Evolutionary conservation across 2,329 filamentous ascomycete species (phyloP).

Genomic region (Fusarium stilboides): DNA sequence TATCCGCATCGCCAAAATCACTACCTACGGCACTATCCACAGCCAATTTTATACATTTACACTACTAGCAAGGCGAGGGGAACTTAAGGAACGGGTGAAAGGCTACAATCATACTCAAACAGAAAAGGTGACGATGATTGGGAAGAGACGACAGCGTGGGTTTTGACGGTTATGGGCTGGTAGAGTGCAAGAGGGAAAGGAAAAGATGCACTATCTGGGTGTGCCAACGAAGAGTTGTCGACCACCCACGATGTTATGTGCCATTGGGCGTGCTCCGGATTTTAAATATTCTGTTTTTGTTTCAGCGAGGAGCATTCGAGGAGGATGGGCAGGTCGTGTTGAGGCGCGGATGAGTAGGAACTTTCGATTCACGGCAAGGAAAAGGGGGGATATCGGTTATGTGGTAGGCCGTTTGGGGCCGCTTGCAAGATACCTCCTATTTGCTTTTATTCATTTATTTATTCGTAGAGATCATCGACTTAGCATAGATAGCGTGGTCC

Average conservation of each 20-base stretch:
- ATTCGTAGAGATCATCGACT: slow-evolving; percentile 20
- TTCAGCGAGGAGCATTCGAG: slow-evolving; percentile 44
- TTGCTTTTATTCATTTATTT: slow-evolving; percentile 27
- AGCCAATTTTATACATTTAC: neutral
- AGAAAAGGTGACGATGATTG: neutral
- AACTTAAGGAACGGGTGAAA: neutral
- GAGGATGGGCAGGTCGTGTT: slow-evolving; percentile 26
- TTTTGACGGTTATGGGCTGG: neutral
- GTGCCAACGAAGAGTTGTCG: slow-evolving; percentile 8
- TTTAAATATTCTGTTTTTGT: slow-evolving; percentile 34
- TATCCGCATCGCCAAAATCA: neutral
- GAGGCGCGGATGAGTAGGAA: slow-evolving; percentile 20
- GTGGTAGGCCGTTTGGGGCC: slow-evolving; percentile 31
- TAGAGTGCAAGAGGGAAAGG: slow-evolving; percentile 5
- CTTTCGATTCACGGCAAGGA: slow-evolving; percentile 32
- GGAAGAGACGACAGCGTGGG: neutral
- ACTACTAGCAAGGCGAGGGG: slow-evolving; percentile 2
- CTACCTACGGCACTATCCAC: slow-evolving; percentile 3
- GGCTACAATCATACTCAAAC: slow-evolving; percentile 2
- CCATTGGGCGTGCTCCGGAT: slow-evolving; percentile 24
- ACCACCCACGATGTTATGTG: slow-evolving; percentile 14
- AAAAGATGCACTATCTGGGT: slow-evolving; percentile 14
- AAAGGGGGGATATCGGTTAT: slow-evolving; percentile 17
- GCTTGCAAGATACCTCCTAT: slow-evolving; percentile 42
- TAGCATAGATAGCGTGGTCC: slow-evolving; percentile 33